phyloP scores from a whole-genome alignment of 768 basidiomycete genomes.

The Hortiboletus campestris region DNA sequence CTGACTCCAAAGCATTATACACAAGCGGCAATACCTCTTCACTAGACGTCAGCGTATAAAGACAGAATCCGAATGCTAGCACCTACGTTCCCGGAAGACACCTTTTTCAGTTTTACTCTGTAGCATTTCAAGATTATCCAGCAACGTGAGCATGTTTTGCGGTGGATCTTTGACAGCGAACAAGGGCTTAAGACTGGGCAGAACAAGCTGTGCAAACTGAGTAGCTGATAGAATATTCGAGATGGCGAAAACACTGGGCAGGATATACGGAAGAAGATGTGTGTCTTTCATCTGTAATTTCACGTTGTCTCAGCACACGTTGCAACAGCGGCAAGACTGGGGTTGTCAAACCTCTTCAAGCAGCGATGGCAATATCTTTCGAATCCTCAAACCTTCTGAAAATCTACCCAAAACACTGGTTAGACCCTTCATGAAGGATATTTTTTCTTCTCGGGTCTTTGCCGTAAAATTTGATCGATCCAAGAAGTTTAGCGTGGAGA shows the following conservation, averaged over 20 bases:
- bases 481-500: slow-evolving; percentile 93
- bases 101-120: slow-evolving; percentile 86
- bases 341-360: slow-evolving; percentile 77
- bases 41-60: slow-evolving; percentile 1
- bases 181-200: slow-evolving; percentile 86
- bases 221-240: slow-evolving; percentile 69
- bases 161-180: slow-evolving; percentile 93
- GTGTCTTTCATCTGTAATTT: slow-evolving; percentile 83
- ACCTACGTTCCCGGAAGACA: slow-evolving; percentile 86
- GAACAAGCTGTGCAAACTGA: slow-evolving; percentile 78
- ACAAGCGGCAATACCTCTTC: slow-evolving; percentile 94
- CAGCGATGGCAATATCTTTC: slow-evolving; percentile 89
- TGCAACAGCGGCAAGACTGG: not conserved
- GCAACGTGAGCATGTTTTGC: slow-evolving; percentile 91
- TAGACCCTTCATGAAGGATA: slow-evolving; percentile 92
- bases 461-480: slow-evolving; percentile 94
- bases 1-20: slow-evolving; percentile 95
- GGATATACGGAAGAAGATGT: slow-evolving; percentile 87
- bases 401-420: slow-evolving; percentile 78
- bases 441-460: slow-evolving; percentile 93
- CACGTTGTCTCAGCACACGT: slow-evolving; percentile 6
- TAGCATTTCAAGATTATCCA: slow-evolving; percentile 85
- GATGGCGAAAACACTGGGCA: slow-evolving; percentile 94
- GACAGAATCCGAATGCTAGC: not conserved
- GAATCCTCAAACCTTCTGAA: slow-evolving; percentile 78